Evolutionary conservation across 345 rosid genomes (phyloP).

Genomic region (Tarenaya hassleriana): DNA sequence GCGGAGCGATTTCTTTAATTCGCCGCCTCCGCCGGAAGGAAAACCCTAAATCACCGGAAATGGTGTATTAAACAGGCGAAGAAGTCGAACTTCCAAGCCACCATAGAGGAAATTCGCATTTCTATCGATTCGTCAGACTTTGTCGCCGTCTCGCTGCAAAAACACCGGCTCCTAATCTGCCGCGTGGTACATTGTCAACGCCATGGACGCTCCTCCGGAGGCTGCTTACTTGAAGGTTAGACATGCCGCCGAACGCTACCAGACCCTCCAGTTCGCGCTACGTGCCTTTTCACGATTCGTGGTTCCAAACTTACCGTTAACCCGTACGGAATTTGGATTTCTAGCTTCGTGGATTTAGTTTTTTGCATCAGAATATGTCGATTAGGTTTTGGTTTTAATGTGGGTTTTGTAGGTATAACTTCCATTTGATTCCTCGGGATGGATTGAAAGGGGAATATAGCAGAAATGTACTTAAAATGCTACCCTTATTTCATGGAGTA

Average conservation of each 20-base stretch:
- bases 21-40: slow-evolving; percentile 18
- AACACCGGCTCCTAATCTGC: slow-evolving; percentile 67
- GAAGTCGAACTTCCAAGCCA: slow-evolving; percentile 50
- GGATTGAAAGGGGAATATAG: too few relatives aligned
- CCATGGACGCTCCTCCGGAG: slow-evolving; percentile 57
- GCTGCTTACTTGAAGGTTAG: slow-evolving; percentile 70
- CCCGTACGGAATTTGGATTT: slow-evolving; percentile 41
- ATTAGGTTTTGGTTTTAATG: not conserved
- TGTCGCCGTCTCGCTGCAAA: slow-evolving; percentile 59
- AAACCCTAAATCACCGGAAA: slow-evolving; percentile 21
- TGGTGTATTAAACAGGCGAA: slow-evolving; percentile 62
- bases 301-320: slow-evolving; percentile 48
- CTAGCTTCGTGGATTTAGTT: too few relatives aligned
- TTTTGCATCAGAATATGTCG: slow-evolving; percentile 1
- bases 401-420: slow-evolving; percentile 56
- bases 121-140: slow-evolving; percentile 55
- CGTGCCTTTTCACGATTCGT: slow-evolving; percentile 60
- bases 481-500: too few relatives aligned
- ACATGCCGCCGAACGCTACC: slow-evolving; percentile 62
- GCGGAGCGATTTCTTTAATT: slow-evolving; percentile 44
- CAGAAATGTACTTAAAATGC: too few relatives aligned
- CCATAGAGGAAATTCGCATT: slow-evolving; percentile 46
- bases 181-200: slow-evolving; percentile 73
- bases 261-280: slow-evolving; percentile 69
- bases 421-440: slow-evolving; percentile 83